Evolutionary conservation across 2,329 filamentous ascomycete species (phyloP), one percentile per base, ranked within the genome.

Genomic region (Diaporthe batatas): DNA sequence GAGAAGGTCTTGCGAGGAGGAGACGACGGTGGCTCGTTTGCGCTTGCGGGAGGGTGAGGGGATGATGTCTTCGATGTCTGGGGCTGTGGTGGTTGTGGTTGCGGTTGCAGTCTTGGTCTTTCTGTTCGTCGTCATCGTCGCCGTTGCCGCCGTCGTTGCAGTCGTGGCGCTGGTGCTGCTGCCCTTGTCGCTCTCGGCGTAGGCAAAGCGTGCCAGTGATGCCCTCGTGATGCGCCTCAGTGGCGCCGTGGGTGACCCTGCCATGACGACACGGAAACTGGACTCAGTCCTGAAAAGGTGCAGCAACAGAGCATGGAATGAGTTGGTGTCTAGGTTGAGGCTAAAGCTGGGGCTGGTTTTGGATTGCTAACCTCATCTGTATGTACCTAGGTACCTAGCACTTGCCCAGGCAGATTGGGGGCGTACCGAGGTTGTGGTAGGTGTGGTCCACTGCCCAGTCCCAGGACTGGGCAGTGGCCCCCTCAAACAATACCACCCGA

Each of bases 201-300:
- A 81, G 10, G 85, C 80, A 78, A 88, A 88, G 68, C 87, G 83
- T 29, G 87, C 83, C 71, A 89, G 80, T 2, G 82, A 81, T n/a
- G 86, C 82, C 75, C 88, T 81, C 76, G 90, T 86, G 72, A 84
- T 84, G 74, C 87, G 84, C 57, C 85, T 84, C 11, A 82, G 82
- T 2, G 71, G 73, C 5, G 32, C 59, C 2, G 58, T 49, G 16
- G 80, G 78, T 29, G 79, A 77, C 49, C 76, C 77, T 51, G 76
- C 77, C 73, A 74, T 74, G 58, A 5, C n/a, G n/a, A n/a, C n/a
- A n/a, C n/a, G n/a, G n/a, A n/a, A n/a, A n/a, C n/a, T n/a, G n/a
- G n/a, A n/a, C n/a, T n/a, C n/a, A n/a, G n/a, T 16, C 2, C 18
- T 8, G 14, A n/a, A n/a, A 2, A 29, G 58, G 8, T 14, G 14